A percentile compares a stretch with the other conserved stretches of the same genome.
These are phyloP conservation scores for Ramaria sp. DNA, from an alignment of 768 basidiomycete genomes.

Conservation along the genomic window DNA sequence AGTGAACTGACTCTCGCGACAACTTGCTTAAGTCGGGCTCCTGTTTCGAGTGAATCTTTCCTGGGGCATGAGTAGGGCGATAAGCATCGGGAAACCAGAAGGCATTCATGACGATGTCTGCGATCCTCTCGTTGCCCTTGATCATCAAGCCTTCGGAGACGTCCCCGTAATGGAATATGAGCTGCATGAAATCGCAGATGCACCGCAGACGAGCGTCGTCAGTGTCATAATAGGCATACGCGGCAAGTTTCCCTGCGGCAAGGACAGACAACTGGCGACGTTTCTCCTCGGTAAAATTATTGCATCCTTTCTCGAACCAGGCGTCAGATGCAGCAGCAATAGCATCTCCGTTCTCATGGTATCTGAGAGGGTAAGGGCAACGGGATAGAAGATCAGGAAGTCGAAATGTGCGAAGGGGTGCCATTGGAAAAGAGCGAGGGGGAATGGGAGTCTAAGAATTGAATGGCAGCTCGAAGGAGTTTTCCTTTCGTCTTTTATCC, in stretches of 20 bases:
- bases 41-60: slow-evolving; percentile 16
- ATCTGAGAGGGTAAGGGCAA: slow-evolving; percentile 34
- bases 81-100: slow-evolving; percentile 19
- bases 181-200: slow-evolving; percentile 55
- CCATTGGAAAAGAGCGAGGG: too few species aligned
- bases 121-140: slow-evolving; percentile 13
- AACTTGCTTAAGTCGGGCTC: slow-evolving; percentile 20
- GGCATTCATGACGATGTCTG: slow-evolving; percentile 21
- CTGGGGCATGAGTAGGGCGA: slow-evolving; percentile 12
- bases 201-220: slow-evolving; percentile 47
- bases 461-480: too few species aligned
- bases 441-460: too few species aligned
- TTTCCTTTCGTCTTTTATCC: too few species aligned
- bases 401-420: background rate
- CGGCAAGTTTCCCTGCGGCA: slow-evolving; percentile 56
- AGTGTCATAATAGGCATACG: slow-evolving; percentile 49
- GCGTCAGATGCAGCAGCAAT: slow-evolving; percentile 35
- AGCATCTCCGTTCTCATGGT: slow-evolving; percentile 34
- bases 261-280: slow-evolving; percentile 35
- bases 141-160: slow-evolving; percentile 6
- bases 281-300: slow-evolving; percentile 13
- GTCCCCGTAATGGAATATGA: slow-evolving; percentile 24
- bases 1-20: slow-evolving; percentile 23
- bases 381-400: slow-evolving; percentile 30
- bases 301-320: slow-evolving; percentile 22